These are phyloP conservation scores for Penicillium simplicissimum DNA, from an alignment of 495 filamentous ascomycete genomes.

Conservation along the genomic window DNA sequence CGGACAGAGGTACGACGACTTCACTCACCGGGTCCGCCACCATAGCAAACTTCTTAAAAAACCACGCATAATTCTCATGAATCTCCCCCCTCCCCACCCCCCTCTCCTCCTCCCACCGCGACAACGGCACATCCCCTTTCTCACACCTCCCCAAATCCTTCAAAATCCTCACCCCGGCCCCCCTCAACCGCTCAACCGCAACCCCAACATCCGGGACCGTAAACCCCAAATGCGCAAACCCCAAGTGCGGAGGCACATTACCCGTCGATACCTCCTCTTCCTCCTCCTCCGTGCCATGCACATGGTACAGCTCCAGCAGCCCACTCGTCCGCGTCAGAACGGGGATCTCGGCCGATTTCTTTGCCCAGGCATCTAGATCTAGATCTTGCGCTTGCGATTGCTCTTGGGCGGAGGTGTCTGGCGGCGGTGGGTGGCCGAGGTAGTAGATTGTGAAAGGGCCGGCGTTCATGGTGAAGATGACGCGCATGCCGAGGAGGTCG, in stretches of 20 bases:
- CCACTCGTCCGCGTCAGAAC: conserved; percentile 33
- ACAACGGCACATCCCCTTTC: conserved; percentile 36
- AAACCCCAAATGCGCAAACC: conserved; percentile 44
- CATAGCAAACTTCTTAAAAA: conserved; percentile 44
- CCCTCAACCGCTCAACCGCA: conserved; percentile 34
- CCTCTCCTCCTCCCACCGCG: conserved; percentile 38
- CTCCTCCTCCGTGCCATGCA: conserved; percentile 38
- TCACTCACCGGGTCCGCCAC: conserved; percentile 45
- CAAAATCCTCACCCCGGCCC: conserved; percentile 32
- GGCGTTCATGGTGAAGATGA: conserved; percentile 48
- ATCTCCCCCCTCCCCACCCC: conserved; percentile 37
- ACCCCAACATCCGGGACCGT: conserved; percentile 38
- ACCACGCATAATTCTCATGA: conserved; percentile 36
- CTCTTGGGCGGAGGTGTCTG: not conserved
- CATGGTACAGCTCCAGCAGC: conserved; percentile 39
- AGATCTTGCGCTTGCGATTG: conserved; percentile 23
- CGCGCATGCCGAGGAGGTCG: conserved; percentile 49
- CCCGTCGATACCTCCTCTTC: conserved; percentile 31
- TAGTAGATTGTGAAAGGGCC: conserved; percentile 48
- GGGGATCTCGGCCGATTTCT: conserved; percentile 26
- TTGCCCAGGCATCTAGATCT: conserved; percentile 26
- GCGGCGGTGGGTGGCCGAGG: conserved; percentile 42
- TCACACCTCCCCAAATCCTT: conserved; percentile 39
- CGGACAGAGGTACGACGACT: too few relatives aligned
- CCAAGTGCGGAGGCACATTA: conserved; percentile 36